phyloP scores from a whole-genome alignment of 805 yeast species.

The Wickerhamiella nectarea region DNA sequence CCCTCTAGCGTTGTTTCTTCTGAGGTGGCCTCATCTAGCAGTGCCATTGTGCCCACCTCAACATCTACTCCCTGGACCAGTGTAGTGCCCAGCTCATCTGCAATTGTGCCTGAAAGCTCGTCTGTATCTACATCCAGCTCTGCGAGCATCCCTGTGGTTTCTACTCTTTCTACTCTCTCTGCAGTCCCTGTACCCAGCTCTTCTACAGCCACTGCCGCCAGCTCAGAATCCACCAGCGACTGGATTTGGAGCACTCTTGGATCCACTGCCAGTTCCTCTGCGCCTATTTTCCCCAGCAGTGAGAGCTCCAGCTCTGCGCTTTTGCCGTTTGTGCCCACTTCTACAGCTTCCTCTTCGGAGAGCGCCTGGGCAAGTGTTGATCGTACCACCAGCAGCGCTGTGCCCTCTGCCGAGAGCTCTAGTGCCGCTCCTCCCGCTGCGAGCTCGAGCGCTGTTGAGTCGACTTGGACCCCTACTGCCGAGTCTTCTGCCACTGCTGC shows the following conservation, averaged over 20 bases:
- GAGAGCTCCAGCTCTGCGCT: neutral
- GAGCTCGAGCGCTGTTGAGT: neutral
- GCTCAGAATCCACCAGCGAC: neutral
- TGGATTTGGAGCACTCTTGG: slow-evolving; percentile 9
- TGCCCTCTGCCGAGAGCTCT: no score
- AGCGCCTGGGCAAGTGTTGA: no score
- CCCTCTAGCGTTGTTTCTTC: neutral
- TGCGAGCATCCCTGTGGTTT: neutral
- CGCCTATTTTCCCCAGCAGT: neutral
- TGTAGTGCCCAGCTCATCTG: neutral
- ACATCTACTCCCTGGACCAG: no score
- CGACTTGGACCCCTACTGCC: neutral
- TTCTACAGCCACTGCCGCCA: neutral
- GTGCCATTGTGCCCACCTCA: no score
- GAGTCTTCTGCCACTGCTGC: neutral
- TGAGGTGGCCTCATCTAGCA: neutral
- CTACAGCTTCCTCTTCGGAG: neutral
- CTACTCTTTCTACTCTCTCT: no score
- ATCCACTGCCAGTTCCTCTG: neutral
- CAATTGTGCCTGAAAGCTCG: neutral
- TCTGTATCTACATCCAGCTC: neutral
- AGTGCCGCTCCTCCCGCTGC: no score
- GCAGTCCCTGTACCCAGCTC: neutral
- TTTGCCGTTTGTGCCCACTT: slow-evolving; percentile 7
- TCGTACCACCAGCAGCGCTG: no score